Conservation (phyloP, 2,329 filamentous ascomycete genomes). For the Arthrobotrys iridis region DNA sequence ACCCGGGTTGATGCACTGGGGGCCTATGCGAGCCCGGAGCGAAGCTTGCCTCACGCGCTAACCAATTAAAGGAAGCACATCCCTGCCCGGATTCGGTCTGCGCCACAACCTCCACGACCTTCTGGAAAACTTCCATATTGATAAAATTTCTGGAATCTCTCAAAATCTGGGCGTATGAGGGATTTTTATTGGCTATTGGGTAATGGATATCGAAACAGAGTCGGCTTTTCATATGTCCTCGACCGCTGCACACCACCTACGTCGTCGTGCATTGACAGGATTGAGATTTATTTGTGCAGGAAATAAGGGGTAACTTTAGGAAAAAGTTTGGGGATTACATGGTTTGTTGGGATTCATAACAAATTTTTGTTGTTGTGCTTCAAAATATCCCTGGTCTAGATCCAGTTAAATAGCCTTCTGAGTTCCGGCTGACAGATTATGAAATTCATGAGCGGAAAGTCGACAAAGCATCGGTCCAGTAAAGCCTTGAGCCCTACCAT, state of each 20-base stretch:
- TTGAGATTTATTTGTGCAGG: constrained; percentile 40
- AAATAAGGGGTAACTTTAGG: constrained; percentile 46
- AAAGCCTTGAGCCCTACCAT: neutral
- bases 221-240: neutral
- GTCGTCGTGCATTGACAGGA: constrained; percentile 51
- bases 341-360: constrained; percentile 39
- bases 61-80: constrained; percentile 38
- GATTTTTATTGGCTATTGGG: constrained; percentile 51
- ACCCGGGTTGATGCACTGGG: constrained; percentile 28
- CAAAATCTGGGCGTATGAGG: constrained; percentile 42
- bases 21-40: constrained; percentile 34
- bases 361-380: constrained; percentile 8
- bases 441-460: neutral
- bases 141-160: constrained; percentile 45
- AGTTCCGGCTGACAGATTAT: neutral
- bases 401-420: neutral
- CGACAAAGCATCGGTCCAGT: neutral
- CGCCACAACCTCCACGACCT: constrained; percentile 42
- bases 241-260: constrained; percentile 43
- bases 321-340: constrained; percentile 10
- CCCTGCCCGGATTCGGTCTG: constrained; percentile 9
- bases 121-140: constrained; percentile 54
- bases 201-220: constrained; percentile 20
- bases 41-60: constrained; percentile 42
- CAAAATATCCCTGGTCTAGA: constrained; percentile 31